A percentile compares a stretch with the other conserved stretches of the same genome.
phyloP scores from a whole-genome alignment of 2,329 filamentous ascomycete species.

The Colletotrichum phormii region DNA sequence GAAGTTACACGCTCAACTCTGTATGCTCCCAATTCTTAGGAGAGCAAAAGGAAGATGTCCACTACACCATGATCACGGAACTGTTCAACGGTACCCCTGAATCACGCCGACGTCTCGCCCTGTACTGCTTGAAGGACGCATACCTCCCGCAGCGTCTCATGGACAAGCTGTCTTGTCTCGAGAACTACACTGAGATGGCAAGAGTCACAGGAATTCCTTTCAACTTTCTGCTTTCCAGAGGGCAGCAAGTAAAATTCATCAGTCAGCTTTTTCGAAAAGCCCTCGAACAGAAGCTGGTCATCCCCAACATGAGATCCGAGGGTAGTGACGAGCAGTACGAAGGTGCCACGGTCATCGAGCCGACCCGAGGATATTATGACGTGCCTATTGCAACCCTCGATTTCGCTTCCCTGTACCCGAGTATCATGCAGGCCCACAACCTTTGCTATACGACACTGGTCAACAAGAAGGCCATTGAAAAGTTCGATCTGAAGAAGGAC shows the following conservation, averaged over 20 bases:
- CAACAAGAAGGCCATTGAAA: constrained; percentile 81
- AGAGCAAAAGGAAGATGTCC: constrained; percentile 98
- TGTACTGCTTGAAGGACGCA: constrained; percentile 98
- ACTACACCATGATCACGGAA: constrained; percentile 99
- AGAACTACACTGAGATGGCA: constrained; percentile 99
- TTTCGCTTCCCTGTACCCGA: constrained; percentile 98
- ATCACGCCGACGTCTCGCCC: constrained; percentile 86
- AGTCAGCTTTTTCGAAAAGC: constrained; percentile 98
- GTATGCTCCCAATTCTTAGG: constrained; percentile 94
- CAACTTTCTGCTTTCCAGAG: constrained; percentile 90
- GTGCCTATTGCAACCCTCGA: constrained; percentile 96
- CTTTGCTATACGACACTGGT: constrained; percentile 96
- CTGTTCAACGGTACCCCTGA: constrained; percentile 96
- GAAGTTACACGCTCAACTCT: constrained; percentile 97
- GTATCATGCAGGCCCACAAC: constrained; percentile 99
- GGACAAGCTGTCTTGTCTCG: constrained; percentile 98
- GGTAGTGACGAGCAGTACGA: constrained; percentile 89
- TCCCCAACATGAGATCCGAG: constrained; percentile 84
- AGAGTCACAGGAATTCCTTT: constrained; percentile 99
- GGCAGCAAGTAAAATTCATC: constrained; percentile 97
- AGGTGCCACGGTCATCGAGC: constrained; percentile 98
- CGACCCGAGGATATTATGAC: constrained; percentile 91
- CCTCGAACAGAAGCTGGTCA: constrained; percentile 90
- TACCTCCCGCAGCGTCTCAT: constrained; percentile 94
- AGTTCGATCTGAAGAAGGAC: constrained; percentile 82